Evolutionary conservation across 2,329 filamentous ascomycete species (phyloP), one percentile per base, ranked within the genome.

Genomic region (Paecilomyces variotii): DNA sequence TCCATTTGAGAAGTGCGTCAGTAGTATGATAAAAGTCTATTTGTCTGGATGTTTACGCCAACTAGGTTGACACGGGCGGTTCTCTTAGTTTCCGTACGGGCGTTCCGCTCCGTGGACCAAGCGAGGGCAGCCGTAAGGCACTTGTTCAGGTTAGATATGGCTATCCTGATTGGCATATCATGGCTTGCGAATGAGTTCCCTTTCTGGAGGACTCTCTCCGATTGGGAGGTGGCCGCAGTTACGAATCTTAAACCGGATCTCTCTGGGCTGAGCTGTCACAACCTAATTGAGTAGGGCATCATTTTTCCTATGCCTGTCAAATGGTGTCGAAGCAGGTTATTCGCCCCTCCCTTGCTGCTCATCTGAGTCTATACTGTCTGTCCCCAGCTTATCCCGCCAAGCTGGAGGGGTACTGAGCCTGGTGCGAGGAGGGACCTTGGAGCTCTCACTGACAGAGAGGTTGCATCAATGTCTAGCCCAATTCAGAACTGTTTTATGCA

Each of bases 261-360:
- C 39, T 45, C 39, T 45, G 6, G 35, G 39, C n/a, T 45, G 39
- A 45, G 39, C 39, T 45, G 39, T 45, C 39, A 45, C 39, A 45
- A 24, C 39, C 39, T 7, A 45, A 45, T 45, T 19, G 39, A 45
- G 39, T n/a, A 24, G 12, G 39, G 19, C 19, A n/a, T 9, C n/a
- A 19, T 5, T n/a, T 45, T 5, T 11, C 19, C 12, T 19, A 12
- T 26, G 5, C 11, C 28, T 32, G 28, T 35, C n/a, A 10, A 35
- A 12, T 50, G 19, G 50, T 3, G 12, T 28, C n/a, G 30, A 7
- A n/a, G 56, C 60, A 60, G 60, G 55, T 63, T 59, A 61, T 64
- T 64, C 58, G 58, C 39, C 32, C 56, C 61, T 61, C 63, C 63
- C 64, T 66, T 66, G 64, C 64, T 62, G 64, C 56, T 57, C 58